Conservation (phyloP, 2,329 filamentous ascomycete species). For the Cladosporium sp. region DNA sequence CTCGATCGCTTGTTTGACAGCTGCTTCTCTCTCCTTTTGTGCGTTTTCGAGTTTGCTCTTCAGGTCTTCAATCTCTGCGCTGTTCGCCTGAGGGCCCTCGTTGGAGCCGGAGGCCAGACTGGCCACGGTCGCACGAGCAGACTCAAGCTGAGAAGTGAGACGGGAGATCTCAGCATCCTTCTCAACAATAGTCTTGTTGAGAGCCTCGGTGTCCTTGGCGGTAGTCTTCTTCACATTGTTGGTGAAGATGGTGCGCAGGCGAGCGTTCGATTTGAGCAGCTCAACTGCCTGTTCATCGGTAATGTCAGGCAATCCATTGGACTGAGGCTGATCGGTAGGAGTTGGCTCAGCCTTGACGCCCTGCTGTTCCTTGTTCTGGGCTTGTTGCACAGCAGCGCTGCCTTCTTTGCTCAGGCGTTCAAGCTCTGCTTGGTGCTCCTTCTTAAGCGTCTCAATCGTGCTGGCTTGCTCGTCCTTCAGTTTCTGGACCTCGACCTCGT, state of each 20-base stretch:
- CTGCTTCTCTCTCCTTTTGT: constrained; percentile 27
- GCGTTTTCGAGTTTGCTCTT: constrained; percentile 24
- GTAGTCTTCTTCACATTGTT: constrained; percentile 56
- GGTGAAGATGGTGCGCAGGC: constrained; percentile 46
- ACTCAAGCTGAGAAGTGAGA: constrained; percentile 15
- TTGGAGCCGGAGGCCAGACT: background rate
- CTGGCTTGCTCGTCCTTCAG: constrained; percentile 44
- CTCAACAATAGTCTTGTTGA: constrained; percentile 30
- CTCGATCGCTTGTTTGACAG: constrained; percentile 21
- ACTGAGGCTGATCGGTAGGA: constrained; percentile 10
- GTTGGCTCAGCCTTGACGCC: constrained; percentile 28
- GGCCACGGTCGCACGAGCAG: constrained; percentile 8
- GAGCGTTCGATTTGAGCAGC: constrained; percentile 47
- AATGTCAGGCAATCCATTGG: constrained; percentile 21
- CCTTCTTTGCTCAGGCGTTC: constrained; percentile 34
- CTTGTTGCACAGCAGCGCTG: constrained; percentile 34
- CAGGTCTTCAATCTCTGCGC: constrained; percentile 21
- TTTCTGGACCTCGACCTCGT: constrained; percentile 48
- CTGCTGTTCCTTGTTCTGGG: constrained; percentile 24
- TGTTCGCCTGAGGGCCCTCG: constrained; percentile 2
- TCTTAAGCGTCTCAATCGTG: constrained; percentile 37
- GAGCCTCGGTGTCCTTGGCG: constrained; percentile 36
- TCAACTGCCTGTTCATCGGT: constrained; percentile 48
- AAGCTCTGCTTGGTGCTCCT: constrained; percentile 35
- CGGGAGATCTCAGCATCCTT: constrained; percentile 29